These are phyloP conservation scores for Boletus pseudo-olivaceus DNA, from an alignment of 768 basidiomycete species.

Conservation along the genomic window DNA sequence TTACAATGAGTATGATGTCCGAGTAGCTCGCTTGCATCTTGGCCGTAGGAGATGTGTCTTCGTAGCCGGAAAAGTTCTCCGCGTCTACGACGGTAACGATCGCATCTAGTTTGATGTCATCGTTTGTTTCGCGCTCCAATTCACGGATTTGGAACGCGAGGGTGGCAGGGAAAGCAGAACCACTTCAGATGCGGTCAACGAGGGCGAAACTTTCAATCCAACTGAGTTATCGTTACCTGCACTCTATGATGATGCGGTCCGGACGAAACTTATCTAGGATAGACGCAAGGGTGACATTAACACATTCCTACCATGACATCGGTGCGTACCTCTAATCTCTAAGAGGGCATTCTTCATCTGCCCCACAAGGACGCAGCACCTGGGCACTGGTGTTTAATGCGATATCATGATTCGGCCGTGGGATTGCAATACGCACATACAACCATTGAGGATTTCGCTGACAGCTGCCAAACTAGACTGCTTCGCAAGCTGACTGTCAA, in stretches of 20 bases:
- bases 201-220: not conserved
- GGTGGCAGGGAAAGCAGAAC: constrained; percentile 94
- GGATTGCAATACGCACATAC: constrained; percentile 55
- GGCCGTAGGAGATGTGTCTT: constrained; percentile 88
- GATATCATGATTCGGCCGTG: not conserved
- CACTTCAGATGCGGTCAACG: constrained; percentile 41
- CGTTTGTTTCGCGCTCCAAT: constrained; percentile 72
- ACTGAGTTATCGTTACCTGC: constrained; percentile 56
- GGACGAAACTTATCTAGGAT: constrained; percentile 71
- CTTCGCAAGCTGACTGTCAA: constrained; percentile 87
- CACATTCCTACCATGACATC: not conserved
- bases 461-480: constrained; percentile 84
- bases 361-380: constrained; percentile 93
- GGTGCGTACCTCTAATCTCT: constrained; percentile 72
- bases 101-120: constrained; percentile 80
- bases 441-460: constrained; percentile 94
- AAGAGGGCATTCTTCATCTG: constrained; percentile 89
- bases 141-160: constrained; percentile 93
- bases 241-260: constrained; percentile 93
- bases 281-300: not conserved
- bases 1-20: constrained; percentile 80
- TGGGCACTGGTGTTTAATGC: constrained; percentile 25
- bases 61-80: constrained; percentile 90
- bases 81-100: constrained; percentile 91
- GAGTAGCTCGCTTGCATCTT: constrained; percentile 96